These are phyloP conservation scores for Colletotrichum simmondsii DNA, from an alignment of 2,329 filamentous ascomycete species.

Conservation along the genomic window DNA sequence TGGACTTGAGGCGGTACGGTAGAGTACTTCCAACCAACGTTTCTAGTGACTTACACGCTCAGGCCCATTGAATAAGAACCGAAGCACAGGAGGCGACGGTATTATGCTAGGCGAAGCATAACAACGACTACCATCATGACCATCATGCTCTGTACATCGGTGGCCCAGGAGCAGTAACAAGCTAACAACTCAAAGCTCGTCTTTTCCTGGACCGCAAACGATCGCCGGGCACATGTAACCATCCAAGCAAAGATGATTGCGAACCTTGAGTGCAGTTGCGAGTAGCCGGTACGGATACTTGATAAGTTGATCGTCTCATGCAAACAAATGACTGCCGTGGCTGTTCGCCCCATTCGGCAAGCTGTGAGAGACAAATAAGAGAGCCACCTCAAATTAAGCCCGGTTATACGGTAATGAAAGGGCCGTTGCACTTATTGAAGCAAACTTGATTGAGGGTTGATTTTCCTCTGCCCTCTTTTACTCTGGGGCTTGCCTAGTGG, in stretches of 20 bases:
- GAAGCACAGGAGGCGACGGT: not conserved
- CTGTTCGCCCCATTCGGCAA: not conserved
- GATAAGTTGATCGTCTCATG: not conserved
- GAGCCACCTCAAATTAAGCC: not conserved
- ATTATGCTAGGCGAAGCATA: not conserved
- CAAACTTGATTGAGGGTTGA: not conserved
- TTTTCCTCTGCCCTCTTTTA: not conserved
- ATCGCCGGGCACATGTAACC: not conserved
- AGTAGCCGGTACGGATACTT: not conserved
- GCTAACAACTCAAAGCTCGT: not conserved
- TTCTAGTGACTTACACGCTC: not conserved
- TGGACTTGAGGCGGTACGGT: not conserved
- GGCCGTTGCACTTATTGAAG: constrained; percentile 10
- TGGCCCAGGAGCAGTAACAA: constrained; percentile 5
- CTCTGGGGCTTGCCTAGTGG: not conserved
- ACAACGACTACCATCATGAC: not conserved
- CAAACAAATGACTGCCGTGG: constrained; percentile 10
- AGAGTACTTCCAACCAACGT: not conserved
- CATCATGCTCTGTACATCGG: not conserved
- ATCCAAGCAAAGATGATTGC: constrained; percentile 14
- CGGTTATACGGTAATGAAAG: not conserved
- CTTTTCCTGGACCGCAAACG: not conserved
- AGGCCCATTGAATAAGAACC: constrained; percentile 1
- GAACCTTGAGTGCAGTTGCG: not conserved
- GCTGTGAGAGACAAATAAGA: not conserved